phyloP scores from a whole-genome alignment of 2,329 filamentous ascomycete species.

The Cyanodermella asteris region DNA sequence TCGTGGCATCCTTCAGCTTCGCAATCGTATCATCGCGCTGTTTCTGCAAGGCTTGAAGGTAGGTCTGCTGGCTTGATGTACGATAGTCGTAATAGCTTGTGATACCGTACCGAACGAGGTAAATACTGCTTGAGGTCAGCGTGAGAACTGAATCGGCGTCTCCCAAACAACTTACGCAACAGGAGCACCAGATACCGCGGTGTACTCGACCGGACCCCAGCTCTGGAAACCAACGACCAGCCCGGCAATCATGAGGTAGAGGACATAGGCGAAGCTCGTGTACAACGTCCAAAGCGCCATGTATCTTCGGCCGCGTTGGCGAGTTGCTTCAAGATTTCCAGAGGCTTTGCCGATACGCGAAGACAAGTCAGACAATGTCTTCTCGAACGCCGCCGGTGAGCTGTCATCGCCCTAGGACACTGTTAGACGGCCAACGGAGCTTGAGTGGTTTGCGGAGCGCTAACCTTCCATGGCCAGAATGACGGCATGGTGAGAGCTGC shows the following conservation, averaged over 20 bases:
- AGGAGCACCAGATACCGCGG: conserved; percentile 55
- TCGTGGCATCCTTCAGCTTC: conserved; percentile 83
- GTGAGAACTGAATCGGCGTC: not conserved
- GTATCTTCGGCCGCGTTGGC: conserved; percentile 51
- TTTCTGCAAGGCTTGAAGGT: conserved; percentile 52
- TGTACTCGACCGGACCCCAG: conserved; percentile 58
- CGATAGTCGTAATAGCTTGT: conserved; percentile 62
- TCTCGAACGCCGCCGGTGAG: conserved; percentile 84
- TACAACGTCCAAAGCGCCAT: conserved; percentile 83
- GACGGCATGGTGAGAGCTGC: conserved; percentile 45
- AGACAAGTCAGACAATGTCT: conserved; percentile 61
- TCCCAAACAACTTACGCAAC: conserved; percentile 35
- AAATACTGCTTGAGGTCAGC: conserved; percentile 39
- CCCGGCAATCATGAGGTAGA: conserved; percentile 60
- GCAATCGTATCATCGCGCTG: conserved; percentile 77
- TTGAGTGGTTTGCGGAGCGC: conserved; percentile 2
- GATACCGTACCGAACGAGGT: conserved; percentile 43
- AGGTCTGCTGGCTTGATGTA: conserved; percentile 43
- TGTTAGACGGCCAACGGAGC: conserved; percentile 5
- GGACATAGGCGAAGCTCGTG: conserved; percentile 69
- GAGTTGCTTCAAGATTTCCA: conserved; percentile 48
- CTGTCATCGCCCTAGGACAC: conserved; percentile 44
- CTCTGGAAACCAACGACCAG: conserved; percentile 69
- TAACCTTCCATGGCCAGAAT: conserved; percentile 67
- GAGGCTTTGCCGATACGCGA: conserved; percentile 60